Conservation (phyloP, 2,329 filamentous ascomycete genomes). For the Zopfia rhizophila region DNA sequence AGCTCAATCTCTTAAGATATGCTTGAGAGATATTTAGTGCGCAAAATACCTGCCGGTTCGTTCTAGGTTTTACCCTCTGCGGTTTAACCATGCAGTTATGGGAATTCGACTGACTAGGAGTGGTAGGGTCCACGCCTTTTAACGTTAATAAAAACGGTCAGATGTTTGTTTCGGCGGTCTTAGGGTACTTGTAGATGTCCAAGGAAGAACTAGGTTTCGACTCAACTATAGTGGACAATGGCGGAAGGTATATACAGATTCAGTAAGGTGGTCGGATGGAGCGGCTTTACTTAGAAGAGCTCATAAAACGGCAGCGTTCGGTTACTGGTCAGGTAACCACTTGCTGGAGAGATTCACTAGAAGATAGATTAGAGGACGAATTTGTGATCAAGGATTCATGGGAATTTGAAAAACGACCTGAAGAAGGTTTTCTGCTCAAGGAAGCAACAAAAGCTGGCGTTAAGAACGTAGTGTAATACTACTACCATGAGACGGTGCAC, state of each 20-base stretch:
- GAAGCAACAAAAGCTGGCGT: slow-evolving; percentile 14
- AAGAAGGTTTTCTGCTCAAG: slow-evolving; percentile 10
- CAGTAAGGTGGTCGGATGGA: slow-evolving; percentile 1
- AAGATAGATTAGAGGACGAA: neutral
- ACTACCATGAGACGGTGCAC: slow-evolving; percentile 19
- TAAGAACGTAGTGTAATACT: slow-evolving; percentile 23
- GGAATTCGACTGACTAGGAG: slow-evolving; percentile 58
- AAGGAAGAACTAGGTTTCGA: slow-evolving; percentile 56
- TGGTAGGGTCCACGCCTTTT: slow-evolving; percentile 57
- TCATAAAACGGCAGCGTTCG: slow-evolving; percentile 11
- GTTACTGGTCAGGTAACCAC: slow-evolving; percentile 6
- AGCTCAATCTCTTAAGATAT: slow-evolving; percentile 54
- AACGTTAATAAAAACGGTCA: slow-evolving; percentile 56
- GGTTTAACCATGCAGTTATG: slow-evolving; percentile 57
- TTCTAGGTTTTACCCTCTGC: slow-evolving; percentile 60
- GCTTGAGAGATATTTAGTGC: slow-evolving; percentile 54
- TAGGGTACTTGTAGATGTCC: slow-evolving; percentile 55
- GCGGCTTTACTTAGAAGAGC: slow-evolving; percentile 1
- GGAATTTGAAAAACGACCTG: slow-evolving; percentile 9
- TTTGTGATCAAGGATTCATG: slow-evolving; percentile 12
- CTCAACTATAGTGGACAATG: slow-evolving; percentile 48
- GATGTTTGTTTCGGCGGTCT: slow-evolving; percentile 52
- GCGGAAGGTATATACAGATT: slow-evolving; percentile 5
- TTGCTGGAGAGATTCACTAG: slow-evolving; percentile 6
- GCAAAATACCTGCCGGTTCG: slow-evolving; percentile 41